These are phyloP conservation scores for Persicaria tinctoria DNA, from an alignment of 148 eudicot genomes.

Conservation along the genomic window DNA sequence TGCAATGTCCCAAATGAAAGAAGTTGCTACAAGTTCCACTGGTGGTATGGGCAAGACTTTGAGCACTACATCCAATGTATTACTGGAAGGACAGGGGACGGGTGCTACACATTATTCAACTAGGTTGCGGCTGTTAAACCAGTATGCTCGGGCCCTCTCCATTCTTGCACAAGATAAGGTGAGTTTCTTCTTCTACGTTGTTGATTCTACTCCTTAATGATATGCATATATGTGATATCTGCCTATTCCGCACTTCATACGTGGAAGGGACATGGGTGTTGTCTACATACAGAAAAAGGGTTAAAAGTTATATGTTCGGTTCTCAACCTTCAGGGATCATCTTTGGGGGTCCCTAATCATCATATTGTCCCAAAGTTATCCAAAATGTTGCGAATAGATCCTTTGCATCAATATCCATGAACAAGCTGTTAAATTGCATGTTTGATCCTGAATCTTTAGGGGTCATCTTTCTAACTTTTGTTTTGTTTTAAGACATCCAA, in stretches of 20 bases:
- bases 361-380: neutral
- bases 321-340: neutral
- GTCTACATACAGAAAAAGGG: neutral
- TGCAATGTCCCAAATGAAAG: constrained; percentile 16
- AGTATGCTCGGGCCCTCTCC: constrained; percentile 29
- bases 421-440: neutral
- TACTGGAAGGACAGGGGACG: constrained; percentile 22
- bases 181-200: constrained; percentile 12
- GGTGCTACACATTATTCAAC: constrained; percentile 31
- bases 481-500: neutral
- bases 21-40: constrained; percentile 11
- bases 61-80: constrained; percentile 17
- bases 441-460: neutral
- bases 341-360: neutral
- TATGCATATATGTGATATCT: too few species aligned
- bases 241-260: too few species aligned
- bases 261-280: neutral
- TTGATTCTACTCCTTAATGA: too few species aligned
- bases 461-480: neutral
- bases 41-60: constrained; percentile 14
- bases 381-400: neutral
- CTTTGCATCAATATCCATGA: neutral
- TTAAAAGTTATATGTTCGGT: neutral
- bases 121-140: constrained; percentile 36
- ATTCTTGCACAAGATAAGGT: constrained; percentile 39